Percentiles rank a stretch among this genome's conserved stretches.
These are phyloP conservation scores for Imleria badia DNA, from an alignment of 768 basidiomycete species.

Conservation along the genomic window DNA sequence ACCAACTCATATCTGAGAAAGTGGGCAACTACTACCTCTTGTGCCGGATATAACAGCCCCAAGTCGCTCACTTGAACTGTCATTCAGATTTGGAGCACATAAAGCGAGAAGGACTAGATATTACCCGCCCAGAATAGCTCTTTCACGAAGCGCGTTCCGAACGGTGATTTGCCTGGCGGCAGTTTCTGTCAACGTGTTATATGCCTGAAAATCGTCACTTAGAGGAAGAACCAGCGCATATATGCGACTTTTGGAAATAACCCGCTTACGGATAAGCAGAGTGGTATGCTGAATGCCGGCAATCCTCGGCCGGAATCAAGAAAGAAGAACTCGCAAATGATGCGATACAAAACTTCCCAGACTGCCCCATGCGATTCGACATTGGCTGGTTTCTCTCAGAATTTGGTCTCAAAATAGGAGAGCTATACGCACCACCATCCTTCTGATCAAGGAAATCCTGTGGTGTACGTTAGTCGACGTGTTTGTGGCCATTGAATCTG, in stretches of 20 bases:
- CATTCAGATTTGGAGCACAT: not conserved
- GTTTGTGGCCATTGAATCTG: not conserved
- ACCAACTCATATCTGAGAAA: not conserved
- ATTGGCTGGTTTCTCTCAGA: slow-evolving; percentile 13
- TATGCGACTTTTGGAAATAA: slow-evolving; percentile 19
- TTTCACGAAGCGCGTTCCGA: slow-evolving; percentile 45
- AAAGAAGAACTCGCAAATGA: slow-evolving; percentile 41
- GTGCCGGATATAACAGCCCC: slow-evolving; percentile 49
- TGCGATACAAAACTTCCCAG: slow-evolving; percentile 30
- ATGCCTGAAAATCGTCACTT: slow-evolving; percentile 43
- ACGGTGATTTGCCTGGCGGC: slow-evolving; percentile 42
- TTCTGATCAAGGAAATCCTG: slow-evolving; percentile 27
- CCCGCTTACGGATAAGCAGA: slow-evolving; percentile 25
- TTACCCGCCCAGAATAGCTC: slow-evolving; percentile 50
- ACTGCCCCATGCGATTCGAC: slow-evolving; percentile 22
- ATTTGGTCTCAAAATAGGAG: not conserved
- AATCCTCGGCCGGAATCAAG: slow-evolving; percentile 15
- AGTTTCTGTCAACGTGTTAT: slow-evolving; percentile 51
- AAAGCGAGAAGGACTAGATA: not conserved
- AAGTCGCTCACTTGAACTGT: slow-evolving; percentile 39
- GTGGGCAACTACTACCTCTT: slow-evolving; percentile 38
- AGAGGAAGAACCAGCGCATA: slow-evolving; percentile 26
- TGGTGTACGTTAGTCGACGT: slow-evolving; percentile 14
- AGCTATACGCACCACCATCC: slow-evolving; percentile 15
- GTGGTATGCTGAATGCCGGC: slow-evolving; percentile 22